These are phyloP conservation scores for Hippophae gyantsensis DNA, from an alignment of 306 rosid genomes.

Conservation along the genomic window DNA sequence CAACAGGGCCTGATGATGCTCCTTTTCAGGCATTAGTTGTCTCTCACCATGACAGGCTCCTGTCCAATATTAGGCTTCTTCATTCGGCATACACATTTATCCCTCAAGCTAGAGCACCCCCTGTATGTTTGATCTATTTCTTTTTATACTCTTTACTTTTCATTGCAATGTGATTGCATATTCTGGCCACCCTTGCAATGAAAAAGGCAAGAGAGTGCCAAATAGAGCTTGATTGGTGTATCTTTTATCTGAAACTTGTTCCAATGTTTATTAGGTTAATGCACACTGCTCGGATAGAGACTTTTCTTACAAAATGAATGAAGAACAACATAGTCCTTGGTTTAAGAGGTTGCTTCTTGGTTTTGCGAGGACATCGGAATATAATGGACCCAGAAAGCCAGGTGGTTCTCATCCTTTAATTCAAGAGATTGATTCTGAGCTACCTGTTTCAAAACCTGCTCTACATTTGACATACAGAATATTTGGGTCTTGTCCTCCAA, in stretches of 20 bases:
- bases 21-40: constrained; percentile 81
- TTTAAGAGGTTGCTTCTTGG: constrained; percentile 81
- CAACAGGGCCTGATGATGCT: constrained; percentile 53
- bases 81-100: constrained; percentile 81
- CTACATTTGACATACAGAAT: constrained; percentile 74
- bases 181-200: no score
- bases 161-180: neutral
- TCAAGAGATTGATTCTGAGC: constrained; percentile 76
- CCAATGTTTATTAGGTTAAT: constrained; percentile 44
- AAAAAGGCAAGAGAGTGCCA: no score
- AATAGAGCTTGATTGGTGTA: no score
- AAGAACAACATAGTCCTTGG: constrained; percentile 86
- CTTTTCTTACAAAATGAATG: constrained; percentile 64
- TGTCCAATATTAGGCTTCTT: constrained; percentile 66
- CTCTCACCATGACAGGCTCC: constrained; percentile 59
- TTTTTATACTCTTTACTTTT: constrained; percentile 9
- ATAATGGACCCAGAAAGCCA: constrained; percentile 85
- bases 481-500: constrained; percentile 93
- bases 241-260: constrained; percentile 15
- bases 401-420: constrained; percentile 60
- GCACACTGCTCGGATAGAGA: constrained; percentile 75
- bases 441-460: constrained; percentile 72
- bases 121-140: constrained; percentile 46
- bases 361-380: constrained; percentile 87
- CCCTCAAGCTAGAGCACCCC: constrained; percentile 86